Conservation (phyloP, 106 monocot species). For the Narthecium ossifragum region DNA sequence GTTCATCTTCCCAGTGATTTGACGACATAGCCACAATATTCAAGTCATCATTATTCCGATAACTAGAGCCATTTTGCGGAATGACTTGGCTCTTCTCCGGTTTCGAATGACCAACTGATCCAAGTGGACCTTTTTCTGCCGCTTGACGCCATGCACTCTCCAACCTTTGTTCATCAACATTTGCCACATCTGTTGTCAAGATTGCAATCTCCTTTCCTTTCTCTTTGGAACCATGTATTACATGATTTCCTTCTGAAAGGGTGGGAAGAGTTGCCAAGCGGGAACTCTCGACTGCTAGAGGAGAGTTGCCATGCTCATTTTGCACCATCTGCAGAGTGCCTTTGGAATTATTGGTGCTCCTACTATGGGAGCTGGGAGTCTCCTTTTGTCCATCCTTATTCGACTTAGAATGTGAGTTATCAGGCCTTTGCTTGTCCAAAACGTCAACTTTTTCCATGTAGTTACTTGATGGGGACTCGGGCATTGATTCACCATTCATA, state of each 20-base stretch:
- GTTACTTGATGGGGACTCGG: neutral
- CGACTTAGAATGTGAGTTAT: constrained; percentile 9
- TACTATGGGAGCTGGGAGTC: constrained; percentile 13
- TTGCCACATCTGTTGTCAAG: neutral
- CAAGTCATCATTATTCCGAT: constrained; percentile 12
- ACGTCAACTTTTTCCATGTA: constrained; percentile 5
- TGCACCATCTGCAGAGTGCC: constrained; percentile 2
- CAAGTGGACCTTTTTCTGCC: constrained; percentile 29
- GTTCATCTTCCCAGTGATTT: constrained; percentile 29
- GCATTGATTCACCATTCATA: neutral
- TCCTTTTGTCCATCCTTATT: constrained; percentile 6
- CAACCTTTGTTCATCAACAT: constrained; percentile 38
- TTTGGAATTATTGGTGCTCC: constrained; percentile 18
- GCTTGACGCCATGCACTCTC: constrained; percentile 79
- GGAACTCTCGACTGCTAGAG: constrained; percentile 2
- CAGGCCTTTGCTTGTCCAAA: constrained; percentile 8
- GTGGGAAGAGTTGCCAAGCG: constrained; percentile 3
- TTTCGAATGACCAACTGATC: constrained; percentile 21
- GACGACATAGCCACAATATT: constrained; percentile 5
- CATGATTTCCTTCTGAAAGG: constrained; percentile 12
- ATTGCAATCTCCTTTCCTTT: constrained; percentile 9
- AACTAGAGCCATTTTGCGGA: constrained; percentile 30
- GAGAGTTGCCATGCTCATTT: constrained; percentile 12
- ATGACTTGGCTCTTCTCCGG: constrained; percentile 42
- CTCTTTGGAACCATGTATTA: neutral